Conservation (phyloP, 2,329 filamentous ascomycete genomes). For the Chaetomiaceae sp. region DNA sequence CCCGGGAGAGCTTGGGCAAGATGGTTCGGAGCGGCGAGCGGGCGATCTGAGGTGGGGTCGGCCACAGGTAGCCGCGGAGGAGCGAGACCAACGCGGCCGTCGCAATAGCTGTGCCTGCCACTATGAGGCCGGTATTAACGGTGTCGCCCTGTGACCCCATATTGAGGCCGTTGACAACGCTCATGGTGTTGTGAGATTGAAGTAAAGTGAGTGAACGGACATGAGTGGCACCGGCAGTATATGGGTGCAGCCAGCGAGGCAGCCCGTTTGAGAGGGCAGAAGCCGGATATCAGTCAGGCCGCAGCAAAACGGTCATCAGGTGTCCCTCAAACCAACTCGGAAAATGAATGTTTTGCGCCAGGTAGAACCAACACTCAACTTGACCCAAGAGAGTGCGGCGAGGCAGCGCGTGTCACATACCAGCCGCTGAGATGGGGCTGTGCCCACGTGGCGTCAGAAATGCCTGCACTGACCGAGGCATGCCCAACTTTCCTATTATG, state of each 20-base stretch:
- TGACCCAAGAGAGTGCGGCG: too few relatives aligned
- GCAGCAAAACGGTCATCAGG: too few relatives aligned
- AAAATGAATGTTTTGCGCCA: background rate
- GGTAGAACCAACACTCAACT: background rate
- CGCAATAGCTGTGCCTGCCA: slow-evolving; percentile 24
- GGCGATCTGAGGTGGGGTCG: slow-evolving; percentile 21
- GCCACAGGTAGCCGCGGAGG: slow-evolving; percentile 26
- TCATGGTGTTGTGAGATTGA: background rate
- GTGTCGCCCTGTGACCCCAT: background rate
- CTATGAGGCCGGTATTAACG: slow-evolving; percentile 14
- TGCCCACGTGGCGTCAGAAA: slow-evolving; percentile 6
- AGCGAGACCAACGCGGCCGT: slow-evolving; percentile 23
- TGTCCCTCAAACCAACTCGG: too few relatives aligned
- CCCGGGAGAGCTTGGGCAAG: slow-evolving; percentile 24
- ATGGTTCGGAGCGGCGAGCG: slow-evolving; percentile 26
- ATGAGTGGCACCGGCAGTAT: background rate
- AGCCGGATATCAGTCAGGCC: background rate
- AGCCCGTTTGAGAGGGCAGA: background rate
- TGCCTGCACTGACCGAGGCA: background rate
- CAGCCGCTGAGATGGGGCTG: background rate
- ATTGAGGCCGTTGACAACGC: slow-evolving; percentile 1
- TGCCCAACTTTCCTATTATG: too few relatives aligned
- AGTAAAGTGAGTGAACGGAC: background rate
- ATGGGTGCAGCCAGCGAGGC: background rate
- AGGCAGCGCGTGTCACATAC: background rate